Conservation (phyloP, 2,329 filamentous ascomycete species). For the Pyrenochaeta sp. region DNA sequence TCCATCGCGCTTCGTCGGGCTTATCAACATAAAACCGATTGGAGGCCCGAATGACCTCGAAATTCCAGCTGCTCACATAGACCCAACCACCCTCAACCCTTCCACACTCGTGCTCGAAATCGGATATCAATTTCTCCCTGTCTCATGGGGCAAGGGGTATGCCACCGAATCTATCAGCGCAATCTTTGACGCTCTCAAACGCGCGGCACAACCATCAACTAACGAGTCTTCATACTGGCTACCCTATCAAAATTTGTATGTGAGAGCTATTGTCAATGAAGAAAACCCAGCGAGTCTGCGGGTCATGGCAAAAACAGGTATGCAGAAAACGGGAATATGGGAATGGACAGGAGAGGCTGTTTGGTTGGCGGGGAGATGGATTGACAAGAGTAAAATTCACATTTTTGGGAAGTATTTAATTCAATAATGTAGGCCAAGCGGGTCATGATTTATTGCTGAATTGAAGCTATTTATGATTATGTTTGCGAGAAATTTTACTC, state of each 20-base stretch:
- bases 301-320: constrained; percentile 43
- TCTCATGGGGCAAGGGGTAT: constrained; percentile 31
- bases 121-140: constrained; percentile 31
- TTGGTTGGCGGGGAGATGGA: constrained; percentile 35
- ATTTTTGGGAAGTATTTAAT: constrained; percentile 34
- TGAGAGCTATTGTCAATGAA: constrained; percentile 42
- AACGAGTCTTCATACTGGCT: constrained; percentile 23
- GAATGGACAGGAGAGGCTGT: constrained; percentile 33
- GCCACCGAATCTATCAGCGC: constrained; percentile 32
- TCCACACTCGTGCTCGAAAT: constrained; percentile 32
- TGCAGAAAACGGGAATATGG: constrained; percentile 36
- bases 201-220: neutral
- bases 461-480: too few species aligned
- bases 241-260: constrained; percentile 36
- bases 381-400: constrained; percentile 26
- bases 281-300: constrained; percentile 39
- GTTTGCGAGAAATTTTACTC: too few species aligned
- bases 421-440: neutral
- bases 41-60: constrained; percentile 14
- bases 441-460: too few species aligned
- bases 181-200: constrained; percentile 31
- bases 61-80: constrained; percentile 21
- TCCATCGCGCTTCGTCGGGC: constrained; percentile 30
- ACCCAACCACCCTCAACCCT: constrained; percentile 6
- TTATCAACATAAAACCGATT: constrained; percentile 30